phyloP scores from a whole-genome alignment of 1,139 yeast species.

The Yueomyces sp. region DNA sequence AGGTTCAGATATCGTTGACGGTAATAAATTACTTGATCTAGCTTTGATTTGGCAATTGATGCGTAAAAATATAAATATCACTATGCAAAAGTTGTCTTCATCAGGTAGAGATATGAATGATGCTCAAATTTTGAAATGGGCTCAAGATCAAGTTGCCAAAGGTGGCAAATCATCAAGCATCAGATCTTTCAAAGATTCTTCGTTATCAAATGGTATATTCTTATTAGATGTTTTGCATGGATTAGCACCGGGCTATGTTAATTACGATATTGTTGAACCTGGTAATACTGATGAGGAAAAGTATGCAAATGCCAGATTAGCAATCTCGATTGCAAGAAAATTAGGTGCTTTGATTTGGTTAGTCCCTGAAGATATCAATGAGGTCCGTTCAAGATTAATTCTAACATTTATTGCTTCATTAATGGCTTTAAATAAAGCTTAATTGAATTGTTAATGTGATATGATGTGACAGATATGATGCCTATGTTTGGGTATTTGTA shows the following conservation, averaged over 20 bases:
- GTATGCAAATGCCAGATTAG: slow-evolving; percentile 90
- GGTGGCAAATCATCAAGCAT: slow-evolving; percentile 66
- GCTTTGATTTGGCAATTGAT: slow-evolving; percentile 98
- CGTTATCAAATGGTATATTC: slow-evolving; percentile 66
- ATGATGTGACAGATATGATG: no score
- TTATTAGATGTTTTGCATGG: slow-evolving; percentile 85
- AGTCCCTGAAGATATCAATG: slow-evolving; percentile 97
- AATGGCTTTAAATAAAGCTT: slow-evolving; percentile 45
- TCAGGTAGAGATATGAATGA: slow-evolving; percentile 70
- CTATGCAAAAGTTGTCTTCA: slow-evolving; percentile 61
- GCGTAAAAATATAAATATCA: slow-evolving; percentile 87
- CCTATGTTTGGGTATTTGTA: no score
- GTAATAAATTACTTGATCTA: slow-evolving; percentile 75
- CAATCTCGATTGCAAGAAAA: slow-evolving; percentile 96
- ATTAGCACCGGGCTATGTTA: slow-evolving; percentile 93
- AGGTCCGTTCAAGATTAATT: slow-evolving; percentile 86
- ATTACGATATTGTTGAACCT: slow-evolving; percentile 76
- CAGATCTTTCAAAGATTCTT: slow-evolving; percentile 76
- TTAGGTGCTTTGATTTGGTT: slow-evolving; percentile 96
- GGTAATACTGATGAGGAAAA: slow-evolving; percentile 73
- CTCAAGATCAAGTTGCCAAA: slow-evolving; percentile 68
- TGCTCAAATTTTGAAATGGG: slow-evolving; percentile 85
- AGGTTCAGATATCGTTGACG: slow-evolving; percentile 95
- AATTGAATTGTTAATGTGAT: neutral
- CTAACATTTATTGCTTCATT: slow-evolving; percentile 90